These are phyloP conservation scores for Silene latifolia DNA, from an alignment of 148 eudicot genomes.

Conservation along the genomic window DNA sequence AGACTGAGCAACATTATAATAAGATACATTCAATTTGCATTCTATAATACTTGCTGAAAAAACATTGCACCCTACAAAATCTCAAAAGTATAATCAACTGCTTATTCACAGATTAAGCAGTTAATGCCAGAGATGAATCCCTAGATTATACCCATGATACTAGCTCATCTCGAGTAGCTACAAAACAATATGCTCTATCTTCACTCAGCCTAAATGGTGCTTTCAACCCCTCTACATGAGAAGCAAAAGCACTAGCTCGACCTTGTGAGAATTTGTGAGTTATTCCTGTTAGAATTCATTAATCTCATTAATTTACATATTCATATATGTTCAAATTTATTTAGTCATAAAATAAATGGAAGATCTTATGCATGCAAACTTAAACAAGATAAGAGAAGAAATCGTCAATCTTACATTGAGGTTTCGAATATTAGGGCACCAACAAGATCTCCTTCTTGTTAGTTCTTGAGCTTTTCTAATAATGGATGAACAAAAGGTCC, in stretches of 20 bases:
- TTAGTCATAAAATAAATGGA: no score
- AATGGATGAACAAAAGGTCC: no score
- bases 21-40: slow-evolving; percentile 7
- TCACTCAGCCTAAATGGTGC: slow-evolving; percentile 75
- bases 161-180: slow-evolving; percentile 68
- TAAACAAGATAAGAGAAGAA: no score
- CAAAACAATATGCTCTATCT: slow-evolving; percentile 64
- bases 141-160: slow-evolving; percentile 65
- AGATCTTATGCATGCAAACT: no score
- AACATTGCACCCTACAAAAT: slow-evolving; percentile 14
- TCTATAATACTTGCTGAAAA: slow-evolving; percentile 10
- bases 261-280: slow-evolving; percentile 91
- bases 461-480: no score
- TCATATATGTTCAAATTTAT: no score
- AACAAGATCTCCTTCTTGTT: no score
- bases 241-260: slow-evolving; percentile 62
- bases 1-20: neutral
- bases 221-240: slow-evolving; percentile 60
- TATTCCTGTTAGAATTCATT: no score
- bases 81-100: slow-evolving; percentile 11
- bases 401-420: no score
- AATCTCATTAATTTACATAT: no score
- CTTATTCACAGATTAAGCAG: slow-evolving; percentile 21
- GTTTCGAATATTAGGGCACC: no score
- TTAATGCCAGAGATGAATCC: slow-evolving; percentile 28